These are phyloP conservation scores for Russula sp. DNA, from an alignment of 768 basidiomycete genomes.

Conservation along the genomic window DNA sequence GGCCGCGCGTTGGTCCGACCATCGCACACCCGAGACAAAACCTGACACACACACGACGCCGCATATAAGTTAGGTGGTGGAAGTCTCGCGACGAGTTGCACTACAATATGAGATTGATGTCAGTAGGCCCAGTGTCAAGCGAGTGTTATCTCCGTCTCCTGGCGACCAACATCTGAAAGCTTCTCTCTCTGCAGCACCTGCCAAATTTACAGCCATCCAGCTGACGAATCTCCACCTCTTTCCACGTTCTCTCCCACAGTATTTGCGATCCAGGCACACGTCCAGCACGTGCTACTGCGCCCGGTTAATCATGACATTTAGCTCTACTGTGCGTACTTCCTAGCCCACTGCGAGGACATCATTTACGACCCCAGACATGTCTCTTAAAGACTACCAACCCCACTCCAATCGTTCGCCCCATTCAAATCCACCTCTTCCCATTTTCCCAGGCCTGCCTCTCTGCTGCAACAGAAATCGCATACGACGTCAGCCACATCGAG, in stretches of 20 bases:
- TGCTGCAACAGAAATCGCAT: no score
- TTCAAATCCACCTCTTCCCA: no score
- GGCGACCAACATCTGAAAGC: background rate
- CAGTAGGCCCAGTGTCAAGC: conserved; percentile 58
- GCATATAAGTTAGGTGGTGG: no score
- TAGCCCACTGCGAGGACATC: conserved; percentile 54
- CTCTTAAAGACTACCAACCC: no score
- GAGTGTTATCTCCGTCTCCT: background rate
- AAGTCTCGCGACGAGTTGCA: conserved; percentile 64
- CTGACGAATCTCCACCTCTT: conserved; percentile 68
- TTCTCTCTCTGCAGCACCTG: conserved; percentile 42
- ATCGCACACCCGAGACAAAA: no score
- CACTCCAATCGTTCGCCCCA: no score
- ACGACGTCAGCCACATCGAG: no score
- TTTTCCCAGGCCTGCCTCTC: no score
- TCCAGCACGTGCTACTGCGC: no score
- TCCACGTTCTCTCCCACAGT: conserved; percentile 66
- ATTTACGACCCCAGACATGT: no score
- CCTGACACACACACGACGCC: background rate
- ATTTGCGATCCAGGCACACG: no score
- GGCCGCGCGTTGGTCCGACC: no score
- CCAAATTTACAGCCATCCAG: conserved; percentile 80
- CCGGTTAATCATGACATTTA: conserved; percentile 32
- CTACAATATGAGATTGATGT: conserved; percentile 54
- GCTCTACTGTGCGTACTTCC: conserved; percentile 55